A percentile compares a stretch with the other conserved stretches of the same genome.
phyloP scores from a whole-genome alignment of 2,329 filamentous ascomycete genomes.

The Diaporthe humulicola region DNA sequence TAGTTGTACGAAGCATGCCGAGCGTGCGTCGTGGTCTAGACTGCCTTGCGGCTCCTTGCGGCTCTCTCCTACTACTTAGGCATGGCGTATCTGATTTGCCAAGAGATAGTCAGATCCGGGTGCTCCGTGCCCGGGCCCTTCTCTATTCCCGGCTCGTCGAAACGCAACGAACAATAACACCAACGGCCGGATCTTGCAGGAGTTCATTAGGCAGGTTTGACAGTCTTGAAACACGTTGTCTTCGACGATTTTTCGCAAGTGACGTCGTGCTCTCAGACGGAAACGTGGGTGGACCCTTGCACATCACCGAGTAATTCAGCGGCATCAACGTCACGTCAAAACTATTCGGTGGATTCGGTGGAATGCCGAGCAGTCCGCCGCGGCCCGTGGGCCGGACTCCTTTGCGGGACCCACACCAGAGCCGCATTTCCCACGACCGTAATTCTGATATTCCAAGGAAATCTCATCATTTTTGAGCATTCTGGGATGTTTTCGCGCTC shows the following conservation, averaged over 20 bases:
- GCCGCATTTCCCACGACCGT: slow-evolving; percentile 38
- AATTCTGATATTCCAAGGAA: slow-evolving; percentile 35
- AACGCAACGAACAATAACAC: neutral
- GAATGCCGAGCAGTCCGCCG: slow-evolving; percentile 36
- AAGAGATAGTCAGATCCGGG: slow-evolving; percentile 25
- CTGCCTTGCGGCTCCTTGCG: neutral
- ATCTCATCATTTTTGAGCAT: slow-evolving; percentile 27
- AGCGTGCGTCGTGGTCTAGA: neutral
- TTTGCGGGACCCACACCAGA: slow-evolving; percentile 37
- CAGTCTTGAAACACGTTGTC: slow-evolving; percentile 27
- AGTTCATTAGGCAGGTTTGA: slow-evolving; percentile 5
- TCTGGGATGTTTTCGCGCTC: slow-evolving; percentile 31
- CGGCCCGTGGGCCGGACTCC: slow-evolving; percentile 32
- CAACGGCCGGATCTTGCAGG: neutral
- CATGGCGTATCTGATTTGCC: slow-evolving; percentile 10
- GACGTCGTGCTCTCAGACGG: slow-evolving; percentile 31
- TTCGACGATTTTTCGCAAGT: slow-evolving; percentile 22
- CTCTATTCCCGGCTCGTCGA: neutral
- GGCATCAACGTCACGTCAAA: slow-evolving; percentile 39
- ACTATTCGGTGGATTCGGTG: slow-evolving; percentile 31
- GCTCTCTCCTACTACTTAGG: neutral
- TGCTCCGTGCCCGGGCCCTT: slow-evolving; percentile 1
- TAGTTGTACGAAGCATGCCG: neutral
- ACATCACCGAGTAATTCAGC: slow-evolving; percentile 40
- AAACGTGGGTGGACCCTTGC: slow-evolving; percentile 28